Evolutionary conservation across 192 early-diverging fungal genomes (phyloP), one percentile per base, ranked within the genome.

Genomic region (Diversispora epigaea): DNA sequence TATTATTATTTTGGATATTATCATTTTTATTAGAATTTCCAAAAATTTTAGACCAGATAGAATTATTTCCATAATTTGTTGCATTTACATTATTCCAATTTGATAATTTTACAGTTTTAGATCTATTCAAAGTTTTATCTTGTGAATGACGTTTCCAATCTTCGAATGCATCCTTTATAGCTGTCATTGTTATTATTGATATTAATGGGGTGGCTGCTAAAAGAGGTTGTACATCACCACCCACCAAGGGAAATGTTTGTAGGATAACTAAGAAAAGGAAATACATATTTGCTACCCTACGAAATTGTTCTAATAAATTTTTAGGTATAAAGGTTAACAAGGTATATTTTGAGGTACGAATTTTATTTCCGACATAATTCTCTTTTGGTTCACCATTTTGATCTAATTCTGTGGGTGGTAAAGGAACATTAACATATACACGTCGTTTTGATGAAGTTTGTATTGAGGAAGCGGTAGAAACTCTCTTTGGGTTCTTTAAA

Each of bases 271-370:
- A 77, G 68, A 92, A 91, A 61, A 96, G 80, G 79, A 99, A 99
- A 80, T 96, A 99, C 41, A 98, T 86, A 80, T 99, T 99, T 58
- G 97, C 98, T 7, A 97, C 86, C 49, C 90, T 88, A 8, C 94
- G 91, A 81, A 99, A 99, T 85, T 99, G 96, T 87, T 98, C 96
- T 79, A 94, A 93, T 70, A 99, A 78, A 74, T 98, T 98, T 79
- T 95, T 96, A 19, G 96, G 96, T 15, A 99, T 80, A 82, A 98
- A 99, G 0, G 92, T 91, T 11, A 94, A 61, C 5, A 92, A 78
- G 6, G 94, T 94, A 85, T 99, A 99, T 80, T 98, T 99, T 21
- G 89, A 86, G 1, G 96, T 97, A 40, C 89, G 82, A 57, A 97
- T 88, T 76, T 90, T 88, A 84, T 97, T 97, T 71, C 82, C 73